Evolutionary conservation across 2,329 filamentous ascomycete species (phyloP).

Genomic region (Pleoardoris graminearum): DNA sequence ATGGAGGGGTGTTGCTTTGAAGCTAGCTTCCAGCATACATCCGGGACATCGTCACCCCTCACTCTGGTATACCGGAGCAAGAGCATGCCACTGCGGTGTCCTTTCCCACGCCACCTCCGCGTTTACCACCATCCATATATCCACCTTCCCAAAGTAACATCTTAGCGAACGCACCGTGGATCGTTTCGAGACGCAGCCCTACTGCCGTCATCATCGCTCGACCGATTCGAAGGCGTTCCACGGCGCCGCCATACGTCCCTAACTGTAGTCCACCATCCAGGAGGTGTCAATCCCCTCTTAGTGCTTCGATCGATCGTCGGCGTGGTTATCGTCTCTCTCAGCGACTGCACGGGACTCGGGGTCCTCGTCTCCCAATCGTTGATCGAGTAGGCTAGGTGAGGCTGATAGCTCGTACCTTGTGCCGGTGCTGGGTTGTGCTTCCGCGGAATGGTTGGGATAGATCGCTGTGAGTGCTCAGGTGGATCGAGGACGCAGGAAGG

Average conservation of each 20-base stretch:
- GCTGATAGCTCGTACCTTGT: constrained; percentile 22
- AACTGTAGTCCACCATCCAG: constrained; percentile 27
- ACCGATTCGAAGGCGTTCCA: constrained; percentile 11
- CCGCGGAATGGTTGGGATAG: constrained; percentile 22
- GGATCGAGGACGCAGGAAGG: constrained; percentile 26
- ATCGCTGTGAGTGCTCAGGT: constrained; percentile 10
- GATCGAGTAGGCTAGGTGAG: constrained; percentile 28
- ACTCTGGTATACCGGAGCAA: too few relatives aligned
- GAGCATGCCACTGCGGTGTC: not conserved
- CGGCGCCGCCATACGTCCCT: constrained; percentile 31
- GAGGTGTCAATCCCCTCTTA: constrained; percentile 16
- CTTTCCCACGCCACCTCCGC: not conserved
- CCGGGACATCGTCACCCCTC: constrained; percentile 3
- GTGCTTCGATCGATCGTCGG: constrained; percentile 19
- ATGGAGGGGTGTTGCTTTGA: constrained; percentile 10
- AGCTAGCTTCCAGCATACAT: too few relatives aligned
- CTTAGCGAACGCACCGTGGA: constrained; percentile 7
- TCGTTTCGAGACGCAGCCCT: constrained; percentile 11
- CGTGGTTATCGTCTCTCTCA: constrained; percentile 25
- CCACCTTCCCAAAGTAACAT: not conserved
- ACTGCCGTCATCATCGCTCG: constrained; percentile 7
- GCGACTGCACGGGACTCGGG: constrained; percentile 33
- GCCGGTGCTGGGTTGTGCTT: constrained; percentile 16
- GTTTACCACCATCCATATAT: not conserved
- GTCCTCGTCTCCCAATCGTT: constrained; percentile 33